Conservation (phyloP, 441 rosid species). For the California macrophylla region DNA sequence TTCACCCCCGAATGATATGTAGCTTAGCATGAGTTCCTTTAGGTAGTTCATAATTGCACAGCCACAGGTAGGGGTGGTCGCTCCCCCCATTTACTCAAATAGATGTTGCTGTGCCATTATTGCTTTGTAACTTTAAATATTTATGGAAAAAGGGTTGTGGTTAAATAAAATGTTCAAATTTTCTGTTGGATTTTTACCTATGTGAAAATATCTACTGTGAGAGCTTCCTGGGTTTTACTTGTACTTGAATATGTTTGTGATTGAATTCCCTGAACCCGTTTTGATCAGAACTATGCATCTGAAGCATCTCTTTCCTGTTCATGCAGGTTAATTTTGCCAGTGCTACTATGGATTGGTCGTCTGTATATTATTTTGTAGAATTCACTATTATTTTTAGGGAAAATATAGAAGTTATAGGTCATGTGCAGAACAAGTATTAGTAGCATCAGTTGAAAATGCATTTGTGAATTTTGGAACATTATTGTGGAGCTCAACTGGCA, state of each 20-base stretch:
- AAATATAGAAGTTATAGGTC: conserved; percentile 17
- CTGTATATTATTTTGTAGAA: conserved; percentile 41
- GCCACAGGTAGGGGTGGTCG: conserved; percentile 15
- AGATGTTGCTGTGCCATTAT: conserved; percentile 12
- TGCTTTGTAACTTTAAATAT: conserved; percentile 27
- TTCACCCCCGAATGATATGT: conserved; percentile 36
- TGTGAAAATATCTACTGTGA: conserved; percentile 7
- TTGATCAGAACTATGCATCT: conserved; percentile 39
- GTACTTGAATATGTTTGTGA: conserved; percentile 11
- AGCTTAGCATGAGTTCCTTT: conserved; percentile 31
- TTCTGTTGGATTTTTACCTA: conserved; percentile 15
- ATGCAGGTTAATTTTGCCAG: conserved; percentile 93
- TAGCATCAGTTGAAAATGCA: conserved; percentile 15
- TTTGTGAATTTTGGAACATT: conserved; percentile 10
- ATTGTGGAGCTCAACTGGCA: conserved; percentile 19
- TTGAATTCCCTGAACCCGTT: conserved; percentile 17
- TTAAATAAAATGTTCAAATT: conserved; percentile 14
- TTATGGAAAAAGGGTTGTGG: conserved; percentile 16
- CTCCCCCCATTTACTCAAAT: conserved; percentile 10
- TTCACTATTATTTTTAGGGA: conserved; percentile 25
- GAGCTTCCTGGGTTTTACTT: conserved; percentile 8
- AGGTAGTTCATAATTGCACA: conserved; percentile 25
- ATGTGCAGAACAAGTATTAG: conserved; percentile 21
- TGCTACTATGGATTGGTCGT: conserved; percentile 71
- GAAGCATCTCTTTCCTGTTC: conserved; percentile 78